Base-by-base conservation (phyloP, 495 filamentous ascomycete genomes). In the Neurospora sp. region DNA sequence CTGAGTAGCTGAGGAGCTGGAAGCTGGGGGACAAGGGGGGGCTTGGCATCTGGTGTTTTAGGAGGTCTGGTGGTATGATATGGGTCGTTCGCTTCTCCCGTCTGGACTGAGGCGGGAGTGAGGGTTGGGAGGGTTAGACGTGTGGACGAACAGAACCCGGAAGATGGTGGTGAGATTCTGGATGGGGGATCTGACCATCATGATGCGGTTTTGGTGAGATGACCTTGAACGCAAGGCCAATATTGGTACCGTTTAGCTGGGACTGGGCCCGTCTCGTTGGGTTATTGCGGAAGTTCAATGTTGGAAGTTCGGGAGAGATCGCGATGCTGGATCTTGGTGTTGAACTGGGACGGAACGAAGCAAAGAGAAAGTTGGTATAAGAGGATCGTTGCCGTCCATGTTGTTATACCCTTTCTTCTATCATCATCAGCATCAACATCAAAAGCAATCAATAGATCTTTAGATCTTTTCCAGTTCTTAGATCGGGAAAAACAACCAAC, bases 21-120 rank as follows among this genome's bases (percentile, higher is more conserved):
- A 11, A 12, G 5, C 46, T 12, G n/a, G 74, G 72, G 38, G 31
- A n/a, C 38, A 37, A 59, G 74, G 73, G 48, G 66, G 14, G 1
- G 42, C 20, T 39, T 39, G 35, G n/a, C 40, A 76, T 77, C 76
- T 75, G 74, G 20, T 72, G 76, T 39, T 77, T 77, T 75, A 37
- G 71, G 27, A 37, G 40, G 38, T 10, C 20, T 38, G 37, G 71
- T 77, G 76, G 74, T 75, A 76, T 75, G 71, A 70, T 54, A 27
- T 46, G 27, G 72, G 7, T 14, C 37, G 11, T 27, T 72, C 39
- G 72, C 39, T 71, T 18, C 39, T 39, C 23, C 1, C 11, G 11
- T 70, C 54, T 62, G 54, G 54, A 66, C 27, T 66, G 54, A 66
- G 37, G 37, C 37, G 48, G 11, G 20, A 27, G 1, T 31, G 10